A percentile compares a stretch with the other conserved stretches of the same genome.
These are phyloP conservation scores for Hyparrhenia diplandra DNA, from an alignment of 176 grass and related monocot genomes.

Conservation along the genomic window DNA sequence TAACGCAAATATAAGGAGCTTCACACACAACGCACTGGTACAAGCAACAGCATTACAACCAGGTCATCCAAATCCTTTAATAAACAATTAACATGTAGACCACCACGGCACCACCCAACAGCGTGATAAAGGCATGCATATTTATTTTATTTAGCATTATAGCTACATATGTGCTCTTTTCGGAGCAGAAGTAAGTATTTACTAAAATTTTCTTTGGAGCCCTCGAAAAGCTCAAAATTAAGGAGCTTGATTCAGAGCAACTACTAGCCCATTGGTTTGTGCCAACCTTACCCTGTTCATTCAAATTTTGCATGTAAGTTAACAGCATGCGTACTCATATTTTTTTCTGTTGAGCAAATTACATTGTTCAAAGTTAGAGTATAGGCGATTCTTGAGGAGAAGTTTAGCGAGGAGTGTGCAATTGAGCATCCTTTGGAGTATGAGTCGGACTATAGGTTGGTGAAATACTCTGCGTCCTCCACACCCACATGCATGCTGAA, in stretches of 20 bases:
- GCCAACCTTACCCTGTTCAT: neutral
- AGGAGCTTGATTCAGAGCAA: neutral
- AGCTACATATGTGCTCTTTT: neutral
- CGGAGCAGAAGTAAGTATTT: neutral
- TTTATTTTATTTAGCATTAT: neutral
- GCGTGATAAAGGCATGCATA: neutral
- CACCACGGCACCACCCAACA: too few species aligned
- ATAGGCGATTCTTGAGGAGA: conserved; percentile 4
- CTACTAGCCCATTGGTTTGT: neutral
- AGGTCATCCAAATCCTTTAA: too few species aligned
- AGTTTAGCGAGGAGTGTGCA: conserved; percentile 22
- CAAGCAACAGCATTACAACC: too few species aligned
- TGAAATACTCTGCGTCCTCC: neutral
- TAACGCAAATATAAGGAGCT: too few species aligned
- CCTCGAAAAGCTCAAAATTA: neutral
- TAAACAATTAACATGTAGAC: too few species aligned
- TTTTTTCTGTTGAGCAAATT: neutral
- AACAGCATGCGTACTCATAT: neutral
- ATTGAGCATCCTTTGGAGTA: conserved; percentile 16
- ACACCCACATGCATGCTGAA: neutral
- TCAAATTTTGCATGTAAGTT: neutral
- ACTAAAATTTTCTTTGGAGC: neutral
- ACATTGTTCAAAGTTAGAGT: neutral
- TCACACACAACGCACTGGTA: too few species aligned
- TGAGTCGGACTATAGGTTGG: neutral